Evolutionary conservation across 1,284 basidiomycete species (phyloP).

Genomic region (Boletus calvinii): DNA sequence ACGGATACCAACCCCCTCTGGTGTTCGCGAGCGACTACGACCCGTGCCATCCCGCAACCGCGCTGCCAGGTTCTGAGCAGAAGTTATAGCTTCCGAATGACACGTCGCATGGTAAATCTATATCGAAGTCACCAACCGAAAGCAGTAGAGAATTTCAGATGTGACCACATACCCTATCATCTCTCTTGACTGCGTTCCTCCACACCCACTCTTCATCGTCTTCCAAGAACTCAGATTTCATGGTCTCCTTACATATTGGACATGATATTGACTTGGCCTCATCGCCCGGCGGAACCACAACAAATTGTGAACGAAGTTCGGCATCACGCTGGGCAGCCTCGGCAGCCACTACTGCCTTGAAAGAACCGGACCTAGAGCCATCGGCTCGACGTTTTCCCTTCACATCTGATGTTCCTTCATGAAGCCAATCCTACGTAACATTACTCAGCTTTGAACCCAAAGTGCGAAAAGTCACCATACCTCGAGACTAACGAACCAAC

Average conservation of each 20-base stretch:
- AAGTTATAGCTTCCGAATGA: conserved; percentile 72
- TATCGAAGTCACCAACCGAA: background rate
- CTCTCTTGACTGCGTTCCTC: conserved; percentile 85
- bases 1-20: conserved; percentile 46
- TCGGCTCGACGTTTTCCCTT: conserved; percentile 67
- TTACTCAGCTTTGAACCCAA: conserved; percentile 17
- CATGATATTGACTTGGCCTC: conserved; percentile 81
- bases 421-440: conserved; percentile 76
- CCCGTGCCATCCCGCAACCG: conserved; percentile 61
- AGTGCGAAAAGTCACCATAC: conserved; percentile 46
- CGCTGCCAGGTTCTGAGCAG: conserved; percentile 60
- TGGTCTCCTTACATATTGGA: conserved; percentile 94
- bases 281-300: conserved; percentile 85
- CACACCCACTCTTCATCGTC: conserved; percentile 99
- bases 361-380: conserved; percentile 47
- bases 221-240: conserved; percentile 92
- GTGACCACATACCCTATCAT: conserved; percentile 66
- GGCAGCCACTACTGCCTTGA: conserved; percentile 59
- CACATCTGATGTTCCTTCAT: conserved; percentile 54
- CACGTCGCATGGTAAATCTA: conserved; percentile 92
- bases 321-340: conserved; percentile 73
- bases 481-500: conserved; percentile 87
- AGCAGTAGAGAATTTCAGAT: background rate
- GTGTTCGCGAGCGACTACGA: conserved; percentile 70
- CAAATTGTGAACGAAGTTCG: conserved; percentile 74